Conservation (phyloP, 371 early-diverging fungal species). For the Mortierella sp. region DNA sequence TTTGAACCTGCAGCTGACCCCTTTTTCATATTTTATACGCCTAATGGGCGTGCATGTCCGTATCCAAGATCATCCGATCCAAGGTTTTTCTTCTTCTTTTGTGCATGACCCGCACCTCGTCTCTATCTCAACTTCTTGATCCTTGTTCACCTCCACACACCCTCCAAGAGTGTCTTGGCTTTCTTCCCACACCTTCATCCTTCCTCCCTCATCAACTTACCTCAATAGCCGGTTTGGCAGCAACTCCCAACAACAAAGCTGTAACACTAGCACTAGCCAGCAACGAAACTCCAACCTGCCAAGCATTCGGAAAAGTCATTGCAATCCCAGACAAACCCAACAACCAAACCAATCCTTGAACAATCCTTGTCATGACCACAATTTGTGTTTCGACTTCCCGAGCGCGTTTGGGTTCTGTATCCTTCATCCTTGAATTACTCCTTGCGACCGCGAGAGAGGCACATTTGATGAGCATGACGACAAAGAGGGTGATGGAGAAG, state of each 20-base stretch:
- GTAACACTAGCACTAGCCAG: conserved; percentile 61
- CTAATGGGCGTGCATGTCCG: not conserved
- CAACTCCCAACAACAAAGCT: conserved; percentile 57
- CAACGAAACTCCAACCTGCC: conserved; percentile 59
- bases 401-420: conserved; percentile 29
- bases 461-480: conserved; percentile 59
- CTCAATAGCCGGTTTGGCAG: conserved; percentile 59
- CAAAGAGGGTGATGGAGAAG: conserved; percentile 41
- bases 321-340: conserved; percentile 54
- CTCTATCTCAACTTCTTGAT: not conserved
- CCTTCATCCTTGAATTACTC: conserved; percentile 38
- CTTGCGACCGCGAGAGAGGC: conserved; percentile 41
- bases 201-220: conserved; percentile 10
- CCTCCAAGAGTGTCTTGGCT: not conserved
- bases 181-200: not conserved
- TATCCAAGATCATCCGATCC: conserved; percentile 1
- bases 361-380: conserved; percentile 57
- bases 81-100: not conserved
- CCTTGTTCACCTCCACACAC: not conserved
- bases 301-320: conserved; percentile 61
- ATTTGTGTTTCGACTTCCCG: conserved; percentile 59
- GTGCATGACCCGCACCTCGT: not conserved
- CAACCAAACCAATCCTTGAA: conserved; percentile 54
- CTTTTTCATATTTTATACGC: not conserved
- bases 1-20: not conserved